Evolutionary conservation across 2,329 filamentous ascomycete species (phyloP).

Genomic region (Aspergillus udagawae): DNA sequence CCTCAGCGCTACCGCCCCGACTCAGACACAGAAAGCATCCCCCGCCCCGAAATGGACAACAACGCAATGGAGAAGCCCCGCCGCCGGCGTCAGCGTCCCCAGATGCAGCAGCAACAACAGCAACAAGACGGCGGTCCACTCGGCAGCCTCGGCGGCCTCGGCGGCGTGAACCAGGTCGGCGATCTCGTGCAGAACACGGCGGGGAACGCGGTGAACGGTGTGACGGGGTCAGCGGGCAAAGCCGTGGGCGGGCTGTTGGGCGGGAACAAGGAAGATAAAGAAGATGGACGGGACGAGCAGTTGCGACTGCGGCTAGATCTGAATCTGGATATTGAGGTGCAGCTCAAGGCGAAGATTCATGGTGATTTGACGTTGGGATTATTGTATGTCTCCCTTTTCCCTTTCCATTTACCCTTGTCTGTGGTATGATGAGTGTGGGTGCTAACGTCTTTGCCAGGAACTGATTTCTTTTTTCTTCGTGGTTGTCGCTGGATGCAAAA

Average conservation of each 20-base stretch:
- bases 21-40: background rate
- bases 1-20: too few relatives aligned
- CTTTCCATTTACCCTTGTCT: background rate
- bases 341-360: constrained; percentile 79
- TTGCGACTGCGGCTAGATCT: constrained; percentile 69
- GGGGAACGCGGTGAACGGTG: constrained; percentile 44
- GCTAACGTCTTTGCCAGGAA: background rate
- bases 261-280: constrained; percentile 39
- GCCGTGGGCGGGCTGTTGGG: constrained; percentile 38
- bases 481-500: background rate
- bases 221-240: constrained; percentile 38
- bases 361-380: constrained; percentile 77
- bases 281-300: constrained; percentile 57
- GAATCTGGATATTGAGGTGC: constrained; percentile 78
- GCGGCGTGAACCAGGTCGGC: constrained; percentile 54
- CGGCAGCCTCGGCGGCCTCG: constrained; percentile 43
- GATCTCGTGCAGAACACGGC: constrained; percentile 51
- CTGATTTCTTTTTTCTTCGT: background rate
- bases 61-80: constrained; percentile 42
- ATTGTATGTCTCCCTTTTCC: constrained; percentile 55
- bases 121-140: constrained; percentile 38
- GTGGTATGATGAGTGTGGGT: background rate
- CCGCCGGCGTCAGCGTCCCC: constrained; percentile 52
- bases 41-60: constrained; percentile 9
- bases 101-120: constrained; percentile 35